These are phyloP conservation scores for Talaromyces sp. DNA, from an alignment of 2,329 filamentous ascomycete species.

Conservation along the genomic window DNA sequence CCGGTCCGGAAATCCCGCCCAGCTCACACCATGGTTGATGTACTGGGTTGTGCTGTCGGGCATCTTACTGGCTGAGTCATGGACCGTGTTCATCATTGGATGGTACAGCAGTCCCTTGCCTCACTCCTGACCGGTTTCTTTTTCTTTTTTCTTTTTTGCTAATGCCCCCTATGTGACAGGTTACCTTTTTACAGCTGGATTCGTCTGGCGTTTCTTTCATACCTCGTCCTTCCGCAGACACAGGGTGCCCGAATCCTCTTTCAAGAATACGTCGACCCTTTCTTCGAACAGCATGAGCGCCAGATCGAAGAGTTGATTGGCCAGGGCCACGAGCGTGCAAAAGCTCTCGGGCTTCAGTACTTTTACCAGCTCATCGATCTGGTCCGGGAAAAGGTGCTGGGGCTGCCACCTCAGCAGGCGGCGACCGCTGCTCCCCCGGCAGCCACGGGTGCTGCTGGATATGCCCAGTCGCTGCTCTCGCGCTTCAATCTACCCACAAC, in stretches of 20 bases:
- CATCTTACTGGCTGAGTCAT: slow-evolving; percentile 75
- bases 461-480: slow-evolving; percentile 75
- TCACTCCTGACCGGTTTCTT: not conserved
- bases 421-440: slow-evolving; percentile 38
- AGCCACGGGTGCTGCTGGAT: slow-evolving; percentile 39
- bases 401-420: slow-evolving; percentile 58
- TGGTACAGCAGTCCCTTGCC: slow-evolving; percentile 50
- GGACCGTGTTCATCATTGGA: slow-evolving; percentile 76
- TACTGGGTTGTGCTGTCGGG: slow-evolving; percentile 94
- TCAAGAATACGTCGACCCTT: slow-evolving; percentile 77
- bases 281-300: slow-evolving; percentile 76
- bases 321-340: slow-evolving; percentile 70
- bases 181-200: slow-evolving; percentile 92
- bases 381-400: slow-evolving; percentile 71
- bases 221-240: slow-evolving; percentile 95
- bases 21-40: slow-evolving; percentile 96
- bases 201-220: slow-evolving; percentile 79
- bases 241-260: slow-evolving; percentile 86
- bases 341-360: slow-evolving; percentile 69
- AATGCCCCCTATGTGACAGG: slow-evolving; percentile 38
- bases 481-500: slow-evolving; percentile 72
- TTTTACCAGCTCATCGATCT: slow-evolving; percentile 65
- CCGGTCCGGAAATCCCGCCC: slow-evolving; percentile 80
- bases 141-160: not conserved
- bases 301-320: slow-evolving; percentile 89